Evolutionary conservation across 768 basidiomycete genomes (phyloP), one percentile per base, ranked within the genome.

Genomic region (Rhizopogon sp.): DNA sequence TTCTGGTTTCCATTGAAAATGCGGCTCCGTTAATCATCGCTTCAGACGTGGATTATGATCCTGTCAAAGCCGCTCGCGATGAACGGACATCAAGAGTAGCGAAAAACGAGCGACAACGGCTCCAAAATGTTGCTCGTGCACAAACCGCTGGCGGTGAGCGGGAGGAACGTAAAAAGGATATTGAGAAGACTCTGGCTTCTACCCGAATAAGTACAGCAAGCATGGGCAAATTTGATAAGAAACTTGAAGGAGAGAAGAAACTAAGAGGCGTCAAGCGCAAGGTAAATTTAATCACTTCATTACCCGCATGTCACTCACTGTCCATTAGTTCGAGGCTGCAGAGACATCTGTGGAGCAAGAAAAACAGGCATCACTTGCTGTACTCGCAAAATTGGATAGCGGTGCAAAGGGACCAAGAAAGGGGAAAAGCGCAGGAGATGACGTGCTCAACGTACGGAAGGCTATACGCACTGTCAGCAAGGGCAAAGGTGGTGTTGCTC

Each of bases 211-310:
- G 93, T 57, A 99, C 97, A 0, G 97, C 94, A 0, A 95, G 92
- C 63, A 87, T 99, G 87, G 97, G 97, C 60, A 87, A 82, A 62
- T 99, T 97, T 63, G 96, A 98, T 69, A 87, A 83, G 60, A 84
- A 79, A 65, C 79, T 98, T 20, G 88, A 95, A 50, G 95, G 95
- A 11, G 97, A 99, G 71, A 89, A 90, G 69, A 94, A 92, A 70
- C 67, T 85, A 43, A 82, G 83, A 37, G 93, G 94, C 6, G 73
- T 94, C 45, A 98, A 98, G 76, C 84, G 97, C 63, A 98, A 98
- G 87, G 93, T 92, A 59, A 0, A n/a, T 29, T 37, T 40, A 17
- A 33, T 10, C 49, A 3, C 9, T 29, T 8, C 52, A n/a, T 13
- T 42, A 29, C 49, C 55, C 45, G 51, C 0, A 39, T 40, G 31